Base-by-base conservation (phyloP, 2,329 filamentous ascomycete genomes). In the Fusarium clavum region DNA sequence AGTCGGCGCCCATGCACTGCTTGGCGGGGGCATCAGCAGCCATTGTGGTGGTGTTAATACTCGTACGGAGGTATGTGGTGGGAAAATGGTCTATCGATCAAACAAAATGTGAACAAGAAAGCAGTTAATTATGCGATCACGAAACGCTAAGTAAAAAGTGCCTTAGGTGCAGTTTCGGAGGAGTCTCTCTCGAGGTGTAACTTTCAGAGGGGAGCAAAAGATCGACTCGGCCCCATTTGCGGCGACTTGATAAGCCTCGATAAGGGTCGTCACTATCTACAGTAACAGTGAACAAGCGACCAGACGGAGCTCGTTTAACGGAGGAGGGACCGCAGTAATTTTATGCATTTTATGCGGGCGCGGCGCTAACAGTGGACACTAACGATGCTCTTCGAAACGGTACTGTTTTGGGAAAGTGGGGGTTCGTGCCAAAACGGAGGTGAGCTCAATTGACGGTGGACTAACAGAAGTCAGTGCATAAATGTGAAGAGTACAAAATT, bases 1-100 rank as follows among this genome's bases (percentile, higher is more conserved):
- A 99, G 80, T 97, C 93, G 62, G 86, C 85, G 51, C 96, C 93
- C 57, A 91, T 85, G 79, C 96, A 99, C 81, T 90, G 91, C 78
- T 89, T 88, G 45, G 82, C 76, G 24, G 84, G 80, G 14, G 84
- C 79, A 79, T 87, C 86, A 52, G 82, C 78, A 48, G 83, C 76
- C 82, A 87, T 85, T 77, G 75, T 80, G 75, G 57, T 57, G 45
- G 45, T 55, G n/a, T 53, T 29, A 45, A 49, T 25, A 4, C 20
- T 27, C 24, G 18, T 38, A 10, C 34, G 34, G 34, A 38, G 38
- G 34, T 48, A 51, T 49, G 47, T 41, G 12, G 29, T 56, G 14
- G 20, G 22, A 34, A 61, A 11, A 55, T 13, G 38, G 6, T 47
- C 24, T 58, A 20, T 45, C 22, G 29, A 25, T 41, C n/a, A 11